A percentile compares a stretch with the other conserved stretches of the same genome.
phyloP scores from a whole-genome alignment of 805 yeast genomes.

The Pichia eremophila region DNA sequence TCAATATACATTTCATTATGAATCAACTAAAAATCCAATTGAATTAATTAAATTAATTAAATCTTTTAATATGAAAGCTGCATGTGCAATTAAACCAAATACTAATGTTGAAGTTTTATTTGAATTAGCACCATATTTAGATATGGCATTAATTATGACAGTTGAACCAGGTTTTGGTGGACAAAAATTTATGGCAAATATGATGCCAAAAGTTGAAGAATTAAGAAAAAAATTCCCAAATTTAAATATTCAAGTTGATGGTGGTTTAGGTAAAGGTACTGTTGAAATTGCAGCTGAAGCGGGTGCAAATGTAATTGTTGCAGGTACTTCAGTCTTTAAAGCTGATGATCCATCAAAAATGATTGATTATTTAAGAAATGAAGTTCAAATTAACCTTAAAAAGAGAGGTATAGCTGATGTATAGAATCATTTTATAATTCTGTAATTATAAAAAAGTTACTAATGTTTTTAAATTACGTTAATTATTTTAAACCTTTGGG shows the following conservation, averaged over 20 bases:
- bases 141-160: slow-evolving; percentile 96
- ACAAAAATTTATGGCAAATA: slow-evolving; percentile 86
- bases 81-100: slow-evolving; percentile 89
- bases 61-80: slow-evolving; percentile 79
- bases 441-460: too few relatives aligned
- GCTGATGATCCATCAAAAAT: slow-evolving; percentile 73
- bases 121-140: slow-evolving; percentile 57
- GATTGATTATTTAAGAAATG: slow-evolving; percentile 55
- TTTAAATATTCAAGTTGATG: slow-evolving; percentile 90
- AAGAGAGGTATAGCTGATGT: slow-evolving; percentile 3
- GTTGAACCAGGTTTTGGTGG: slow-evolving; percentile 99
- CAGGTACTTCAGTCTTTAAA: slow-evolving; percentile 89
- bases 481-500: too few relatives aligned
- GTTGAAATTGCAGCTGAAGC: slow-evolving; percentile 86
- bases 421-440: neutral
- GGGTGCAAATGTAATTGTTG: slow-evolving; percentile 96
- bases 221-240: slow-evolving; percentile 68
- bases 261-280: slow-evolving; percentile 85
- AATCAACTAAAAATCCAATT: slow-evolving; percentile 74
- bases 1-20: slow-evolving; percentile 93
- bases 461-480: too few relatives aligned
- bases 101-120: slow-evolving; percentile 73
- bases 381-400: slow-evolving; percentile 43
- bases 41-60: slow-evolving; percentile 70
- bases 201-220: slow-evolving; percentile 90